A percentile compares a stretch with the other conserved stretches of the same genome.
Evolutionary conservation across 768 basidiomycete genomes (phyloP).

Genomic region (Pleurotus sapidus): DNA sequence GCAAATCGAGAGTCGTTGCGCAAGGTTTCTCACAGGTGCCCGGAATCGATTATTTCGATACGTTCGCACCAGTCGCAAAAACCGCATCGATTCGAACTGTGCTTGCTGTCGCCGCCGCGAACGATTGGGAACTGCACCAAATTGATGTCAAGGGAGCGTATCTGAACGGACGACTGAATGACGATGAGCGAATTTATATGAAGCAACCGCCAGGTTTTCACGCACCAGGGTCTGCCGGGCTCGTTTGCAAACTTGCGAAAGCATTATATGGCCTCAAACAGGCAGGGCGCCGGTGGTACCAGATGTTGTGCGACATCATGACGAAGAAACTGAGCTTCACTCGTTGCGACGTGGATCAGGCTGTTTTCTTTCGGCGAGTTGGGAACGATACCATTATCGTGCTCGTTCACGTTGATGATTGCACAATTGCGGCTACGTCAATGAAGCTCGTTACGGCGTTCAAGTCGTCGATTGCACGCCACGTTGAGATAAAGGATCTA

Average conservation of each 20-base stretch:
- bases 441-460: constrained; percentile 14
- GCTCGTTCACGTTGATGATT: constrained; percentile 28
- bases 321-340: constrained; percentile 14
- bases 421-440: constrained; percentile 18
- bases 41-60: constrained; percentile 10
- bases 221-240: not conserved
- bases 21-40: constrained; percentile 26
- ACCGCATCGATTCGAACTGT: constrained; percentile 17
- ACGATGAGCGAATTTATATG: constrained; percentile 33
- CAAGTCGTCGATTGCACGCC: constrained; percentile 13
- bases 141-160: constrained; percentile 20
- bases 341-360: constrained; percentile 17
- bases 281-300: constrained; percentile 22
- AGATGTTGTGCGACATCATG: constrained; percentile 9
- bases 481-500: constrained; percentile 23
- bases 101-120: constrained; percentile 16
- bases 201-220: constrained; percentile 29
- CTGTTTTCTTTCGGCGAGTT: constrained; percentile 20
- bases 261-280: constrained; percentile 28
- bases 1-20: constrained; percentile 21
- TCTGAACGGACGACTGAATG: constrained; percentile 21
- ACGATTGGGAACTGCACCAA: constrained; percentile 18
- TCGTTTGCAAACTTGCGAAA: constrained; percentile 20
- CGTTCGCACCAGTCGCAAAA: constrained; percentile 11
- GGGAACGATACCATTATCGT: constrained; percentile 21